These are phyloP conservation scores for Backusella parvicylindrica DNA, from an alignment of 192 early-diverging fungal species.

Conservation along the genomic window DNA sequence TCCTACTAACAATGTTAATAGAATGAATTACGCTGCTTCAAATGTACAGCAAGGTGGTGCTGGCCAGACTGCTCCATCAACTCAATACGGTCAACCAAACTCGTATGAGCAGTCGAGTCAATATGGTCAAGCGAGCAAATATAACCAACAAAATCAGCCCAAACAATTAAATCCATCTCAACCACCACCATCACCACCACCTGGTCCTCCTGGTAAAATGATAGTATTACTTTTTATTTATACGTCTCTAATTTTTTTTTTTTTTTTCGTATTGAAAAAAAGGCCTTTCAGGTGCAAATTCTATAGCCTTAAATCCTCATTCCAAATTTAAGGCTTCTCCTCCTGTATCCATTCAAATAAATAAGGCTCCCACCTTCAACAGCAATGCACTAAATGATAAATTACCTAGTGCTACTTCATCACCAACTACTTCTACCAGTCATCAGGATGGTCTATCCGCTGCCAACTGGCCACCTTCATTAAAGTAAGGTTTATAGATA, in stretches of 20 bases:
- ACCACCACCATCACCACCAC: neutral
- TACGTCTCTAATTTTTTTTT: too few species aligned
- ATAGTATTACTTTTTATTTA: neutral
- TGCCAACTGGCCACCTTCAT: constrained; percentile 23
- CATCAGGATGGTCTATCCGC: neutral
- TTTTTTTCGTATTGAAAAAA: neutral
- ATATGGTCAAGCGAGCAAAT: neutral
- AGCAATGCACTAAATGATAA: neutral
- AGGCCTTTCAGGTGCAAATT: neutral
- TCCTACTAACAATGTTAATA: neutral
- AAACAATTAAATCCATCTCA: neutral
- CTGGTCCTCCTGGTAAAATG: neutral
- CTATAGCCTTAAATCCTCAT: neutral
- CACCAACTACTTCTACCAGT: neutral
- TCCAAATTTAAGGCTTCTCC: neutral
- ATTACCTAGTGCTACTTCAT: neutral
- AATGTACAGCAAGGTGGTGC: neutral
- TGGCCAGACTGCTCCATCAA: neutral
- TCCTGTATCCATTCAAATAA: neutral
- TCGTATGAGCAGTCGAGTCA: neutral
- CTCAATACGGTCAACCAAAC: neutral
- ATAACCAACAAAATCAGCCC: neutral
- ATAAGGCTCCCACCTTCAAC: neutral
- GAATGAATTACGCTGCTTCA: neutral
- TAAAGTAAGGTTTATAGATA: constrained; percentile 22